Base-by-base conservation (phyloP, 176 grass and related monocot species). In the Puya raimondii region DNA sequence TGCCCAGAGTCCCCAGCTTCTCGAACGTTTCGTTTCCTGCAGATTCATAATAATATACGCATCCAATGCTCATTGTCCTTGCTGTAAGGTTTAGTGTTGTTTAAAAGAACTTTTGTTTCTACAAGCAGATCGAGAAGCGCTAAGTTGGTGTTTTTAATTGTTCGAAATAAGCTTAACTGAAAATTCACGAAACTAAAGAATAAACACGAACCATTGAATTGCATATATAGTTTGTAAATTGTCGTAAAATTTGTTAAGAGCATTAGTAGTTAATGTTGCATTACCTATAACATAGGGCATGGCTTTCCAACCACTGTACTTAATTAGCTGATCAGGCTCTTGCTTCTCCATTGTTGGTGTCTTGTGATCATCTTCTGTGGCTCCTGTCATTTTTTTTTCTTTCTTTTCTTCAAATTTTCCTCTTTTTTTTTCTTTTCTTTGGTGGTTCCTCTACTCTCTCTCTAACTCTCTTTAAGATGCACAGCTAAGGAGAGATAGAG, bases 281-380 rank as follows among this genome's bases (percentile, higher is more conserved):
- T 66, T 66, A 93, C 90, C 91, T 72, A 94, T 89, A 67, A 94
- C 78, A 69, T 84, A 94, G 0, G 91, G 91, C 91, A 94, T 94
- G 68, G 78, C 57, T 76, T 89, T 87, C 91, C 91, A 94, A 14
- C 86, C 91, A 0, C 74, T 64, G 72, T 89, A 89, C 2, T 68
- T 67, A 20, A 68, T 42, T 49, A 23, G n/a, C 50, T 29, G 74
- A 48, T n/a, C 51, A 13, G 50, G 14, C 51, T 10, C 48, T 17
- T 26, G 3, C 63, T 74, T 69, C 81, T 84, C 54, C 64, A 74
- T 69, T 27, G 57, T 25, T 47, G 27, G 47, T 64, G 25, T 15
- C 58, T 70, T 23, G 25, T 17, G 16, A 17, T 17, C 33, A 71
- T 23, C 53, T 23, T 50, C 49, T 3, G 49, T 67, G 11, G 26